Evolutionary conservation across 1,284 basidiomycete genomes (phyloP).

Genomic region (Xerocomus cyaneibrunnescens): DNA sequence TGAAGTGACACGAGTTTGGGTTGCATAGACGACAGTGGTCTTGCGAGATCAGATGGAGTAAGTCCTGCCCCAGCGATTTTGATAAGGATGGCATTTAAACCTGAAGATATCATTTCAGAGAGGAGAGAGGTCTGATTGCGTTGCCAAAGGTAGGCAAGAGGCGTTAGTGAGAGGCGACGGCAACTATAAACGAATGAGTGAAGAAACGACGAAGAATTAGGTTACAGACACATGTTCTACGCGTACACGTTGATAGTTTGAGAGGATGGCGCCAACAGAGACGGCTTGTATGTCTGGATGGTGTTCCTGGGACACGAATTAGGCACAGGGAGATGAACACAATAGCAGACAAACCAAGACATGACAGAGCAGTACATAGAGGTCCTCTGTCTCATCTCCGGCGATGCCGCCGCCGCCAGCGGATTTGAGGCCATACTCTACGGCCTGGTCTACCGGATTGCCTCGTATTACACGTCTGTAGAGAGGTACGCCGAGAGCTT

Average conservation of each 20-base stretch:
- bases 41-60: conserved; percentile 76
- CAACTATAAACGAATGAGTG: conserved; percentile 52
- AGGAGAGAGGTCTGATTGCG: conserved; percentile 83
- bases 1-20: conserved; percentile 78
- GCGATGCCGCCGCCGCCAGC: conserved; percentile 50
- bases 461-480: conserved; percentile 83
- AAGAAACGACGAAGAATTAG: not conserved
- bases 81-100: conserved; percentile 85
- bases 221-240: conserved; percentile 91
- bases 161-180: conserved; percentile 75
- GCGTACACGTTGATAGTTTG: conserved; percentile 94
- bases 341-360: conserved; percentile 65
- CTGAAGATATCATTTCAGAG: conserved; percentile 81
- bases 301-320: conserved; percentile 45
- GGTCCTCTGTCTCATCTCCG: conserved; percentile 97
- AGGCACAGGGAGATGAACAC: not conserved
- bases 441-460: conserved; percentile 75
- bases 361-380: conserved; percentile 71
- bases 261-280: conserved; percentile 95
- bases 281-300: conserved; percentile 89
- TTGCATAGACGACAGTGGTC: conserved; percentile 74
- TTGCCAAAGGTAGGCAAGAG: conserved; percentile 94
- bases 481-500: conserved; percentile 84
- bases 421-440: conserved; percentile 79
- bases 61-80: conserved; percentile 97